These are phyloP conservation scores for Apiospora pterosperma DNA, from an alignment of 2,329 filamentous ascomycete genomes.

Conservation along the genomic window DNA sequence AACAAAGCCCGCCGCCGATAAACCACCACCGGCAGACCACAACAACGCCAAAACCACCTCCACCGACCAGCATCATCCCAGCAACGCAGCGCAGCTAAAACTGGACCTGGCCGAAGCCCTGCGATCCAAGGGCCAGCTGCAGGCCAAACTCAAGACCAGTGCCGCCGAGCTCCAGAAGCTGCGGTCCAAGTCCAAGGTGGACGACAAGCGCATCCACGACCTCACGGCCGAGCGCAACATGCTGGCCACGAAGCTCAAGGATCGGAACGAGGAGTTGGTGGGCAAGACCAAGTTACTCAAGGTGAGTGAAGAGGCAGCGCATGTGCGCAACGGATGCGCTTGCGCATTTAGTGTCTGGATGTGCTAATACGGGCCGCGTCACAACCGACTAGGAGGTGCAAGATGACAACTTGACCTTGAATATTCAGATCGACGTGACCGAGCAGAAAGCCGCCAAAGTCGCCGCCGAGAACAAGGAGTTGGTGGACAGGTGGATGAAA, in stretches of 20 bases:
- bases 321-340: neutral
- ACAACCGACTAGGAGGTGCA: conserved; percentile 63
- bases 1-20: neutral
- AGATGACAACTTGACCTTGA: conserved; percentile 86
- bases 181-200: conserved; percentile 54
- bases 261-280: conserved; percentile 80
- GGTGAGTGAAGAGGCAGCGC: conserved; percentile 37
- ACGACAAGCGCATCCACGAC: conserved; percentile 57
- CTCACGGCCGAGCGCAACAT: conserved; percentile 60
- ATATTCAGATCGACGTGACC: conserved; percentile 82
- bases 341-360: neutral
- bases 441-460: conserved; percentile 73
- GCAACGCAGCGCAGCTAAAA: conserved; percentile 46
- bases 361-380: neutral
- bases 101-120: conserved; percentile 75
- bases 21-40: conserved; percentile 11
- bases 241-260: conserved; percentile 65
- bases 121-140: conserved; percentile 66
- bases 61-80: conserved; percentile 22
- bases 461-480: conserved; percentile 78
- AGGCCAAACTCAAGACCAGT: conserved; percentile 58
- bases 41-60: conserved; percentile 22
- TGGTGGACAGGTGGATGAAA: conserved; percentile 89
- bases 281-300: conserved; percentile 82
- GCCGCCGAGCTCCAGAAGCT: conserved; percentile 63